phyloP scores from a whole-genome alignment of 1,284 basidiomycete genomes.

The Wallemia ichthyophaga region DNA sequence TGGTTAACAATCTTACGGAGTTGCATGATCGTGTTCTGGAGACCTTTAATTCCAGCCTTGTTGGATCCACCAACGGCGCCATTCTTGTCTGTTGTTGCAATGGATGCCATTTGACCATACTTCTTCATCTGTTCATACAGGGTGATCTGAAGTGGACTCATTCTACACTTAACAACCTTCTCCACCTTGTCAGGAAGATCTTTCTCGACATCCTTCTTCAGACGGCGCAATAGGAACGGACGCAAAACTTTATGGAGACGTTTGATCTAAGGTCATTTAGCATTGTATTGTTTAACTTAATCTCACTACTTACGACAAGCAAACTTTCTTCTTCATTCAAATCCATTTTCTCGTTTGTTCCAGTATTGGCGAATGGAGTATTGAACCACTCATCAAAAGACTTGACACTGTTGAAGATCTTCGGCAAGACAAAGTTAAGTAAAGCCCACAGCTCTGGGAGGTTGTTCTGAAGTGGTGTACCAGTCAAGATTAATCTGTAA shows the following conservation, averaged over 20 bases:
- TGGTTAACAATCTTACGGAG: constrained; percentile 6
- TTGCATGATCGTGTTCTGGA: constrained; percentile 9
- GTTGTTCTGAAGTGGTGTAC: constrained; percentile 95
- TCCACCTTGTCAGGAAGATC: constrained; percentile 98
- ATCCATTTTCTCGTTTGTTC: constrained; percentile 78
- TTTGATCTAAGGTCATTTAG: background rate
- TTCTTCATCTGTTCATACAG: constrained; percentile 96
- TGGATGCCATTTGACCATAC: constrained; percentile 25
- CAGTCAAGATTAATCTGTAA: constrained; percentile 84
- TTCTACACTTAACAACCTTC: constrained; percentile 93
- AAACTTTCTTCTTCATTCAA: constrained; percentile 98
- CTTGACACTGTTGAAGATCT: constrained; percentile 97
- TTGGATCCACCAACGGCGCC: constrained; percentile 31
- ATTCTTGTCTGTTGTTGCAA: constrained; percentile 25
- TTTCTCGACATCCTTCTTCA: constrained; percentile 97
- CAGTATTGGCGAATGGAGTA: constrained; percentile 93
- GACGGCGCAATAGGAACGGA: constrained; percentile 75
- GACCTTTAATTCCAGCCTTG: constrained; percentile 42
- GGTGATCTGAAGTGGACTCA: constrained; percentile 80
- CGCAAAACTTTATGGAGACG: constrained; percentile 94
- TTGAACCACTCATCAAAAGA: constrained; percentile 99
- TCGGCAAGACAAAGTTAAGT: constrained; percentile 91
- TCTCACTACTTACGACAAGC: constrained; percentile 46
- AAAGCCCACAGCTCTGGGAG: constrained; percentile 92
- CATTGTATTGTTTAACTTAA: too few relatives aligned